phyloP scores from a whole-genome alignment of 108 stramenopile genomes.

The Skeletonema tropicum region DNA sequence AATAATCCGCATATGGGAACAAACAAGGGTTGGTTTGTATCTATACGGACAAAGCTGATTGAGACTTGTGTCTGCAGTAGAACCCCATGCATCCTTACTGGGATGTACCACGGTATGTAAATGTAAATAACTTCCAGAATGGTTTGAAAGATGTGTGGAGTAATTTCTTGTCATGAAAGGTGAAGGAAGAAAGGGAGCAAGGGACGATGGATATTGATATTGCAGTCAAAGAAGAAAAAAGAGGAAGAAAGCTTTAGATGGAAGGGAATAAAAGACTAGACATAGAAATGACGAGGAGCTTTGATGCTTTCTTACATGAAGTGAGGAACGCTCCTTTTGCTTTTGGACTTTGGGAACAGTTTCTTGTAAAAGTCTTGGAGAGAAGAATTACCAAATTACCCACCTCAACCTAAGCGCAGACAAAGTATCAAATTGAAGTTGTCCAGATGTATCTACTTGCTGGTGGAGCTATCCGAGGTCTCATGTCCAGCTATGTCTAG shows the following conservation, averaged over 20 bases:
- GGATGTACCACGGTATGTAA: conserved; percentile 86
- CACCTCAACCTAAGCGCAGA: no score
- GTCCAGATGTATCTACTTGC: no score
- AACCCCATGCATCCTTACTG: conserved; percentile 90
- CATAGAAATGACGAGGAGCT: neutral
- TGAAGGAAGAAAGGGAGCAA: conserved; percentile 48
- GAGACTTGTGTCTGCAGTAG: conserved; percentile 67
- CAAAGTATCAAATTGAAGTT: no score
- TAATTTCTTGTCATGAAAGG: conserved; percentile 56
- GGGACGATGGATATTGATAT: conserved; percentile 21
- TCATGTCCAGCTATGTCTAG: no score
- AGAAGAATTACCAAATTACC: no score
- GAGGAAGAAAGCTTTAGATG: neutral
- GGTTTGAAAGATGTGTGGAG: conserved; percentile 71
- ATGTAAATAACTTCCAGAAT: conserved; percentile 67
- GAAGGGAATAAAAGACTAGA: neutral
- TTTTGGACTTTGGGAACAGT: no score
- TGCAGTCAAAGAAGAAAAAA: conserved; percentile 15
- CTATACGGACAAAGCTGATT: conserved; percentile 60
- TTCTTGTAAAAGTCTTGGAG: no score
- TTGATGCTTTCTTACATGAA: no score
- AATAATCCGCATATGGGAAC: conserved; percentile 70
- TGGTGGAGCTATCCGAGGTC: no score
- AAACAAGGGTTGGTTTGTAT: conserved; percentile 51
- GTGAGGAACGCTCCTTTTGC: no score